Conservation (phyloP, 805 yeast genomes). For the Cyberlindnera lachancei region DNA sequence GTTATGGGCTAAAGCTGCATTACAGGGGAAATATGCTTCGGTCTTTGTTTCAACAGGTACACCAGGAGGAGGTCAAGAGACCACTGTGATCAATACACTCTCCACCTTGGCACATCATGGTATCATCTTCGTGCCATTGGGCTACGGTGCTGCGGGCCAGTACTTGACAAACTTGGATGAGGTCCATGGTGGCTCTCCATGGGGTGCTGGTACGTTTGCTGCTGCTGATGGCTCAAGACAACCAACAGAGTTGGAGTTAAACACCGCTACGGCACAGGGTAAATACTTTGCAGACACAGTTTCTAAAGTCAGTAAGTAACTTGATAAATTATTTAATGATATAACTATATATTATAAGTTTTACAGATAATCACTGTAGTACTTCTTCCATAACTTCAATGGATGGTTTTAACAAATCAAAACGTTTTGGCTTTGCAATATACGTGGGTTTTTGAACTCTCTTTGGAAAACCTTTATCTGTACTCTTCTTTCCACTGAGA, state of each 20-base stretch:
- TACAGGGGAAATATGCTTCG: slow-evolving; percentile 65
- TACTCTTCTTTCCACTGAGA: no score
- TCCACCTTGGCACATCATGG: slow-evolving; percentile 65
- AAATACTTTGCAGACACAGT: slow-evolving; percentile 7
- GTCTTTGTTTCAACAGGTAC: slow-evolving; percentile 61
- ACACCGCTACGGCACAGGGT: slow-evolving; percentile 63
- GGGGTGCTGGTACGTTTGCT: slow-evolving; percentile 79
- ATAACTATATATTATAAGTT: no score
- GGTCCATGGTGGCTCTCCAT: slow-evolving; percentile 72
- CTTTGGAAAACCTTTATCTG: no score
- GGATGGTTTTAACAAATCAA: no score
- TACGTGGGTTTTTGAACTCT: no score
- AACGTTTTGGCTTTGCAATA: no score
- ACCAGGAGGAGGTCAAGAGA: slow-evolving; percentile 71
- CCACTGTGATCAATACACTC: slow-evolving; percentile 44
- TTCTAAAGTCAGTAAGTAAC: slow-evolving; percentile 3
- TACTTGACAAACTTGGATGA: slow-evolving; percentile 48
- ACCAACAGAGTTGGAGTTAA: slow-evolving; percentile 54
- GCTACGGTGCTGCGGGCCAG: slow-evolving; percentile 52
- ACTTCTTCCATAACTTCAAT: no score
- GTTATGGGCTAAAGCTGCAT: slow-evolving; percentile 61
- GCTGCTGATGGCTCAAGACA: slow-evolving; percentile 71
- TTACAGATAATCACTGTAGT: no score
- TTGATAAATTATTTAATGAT: not conserved
- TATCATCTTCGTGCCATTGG: slow-evolving; percentile 65